phyloP scores from a whole-genome alignment of 1,284 basidiomycete genomes.

The Sanghuangporus sanghuang region DNA sequence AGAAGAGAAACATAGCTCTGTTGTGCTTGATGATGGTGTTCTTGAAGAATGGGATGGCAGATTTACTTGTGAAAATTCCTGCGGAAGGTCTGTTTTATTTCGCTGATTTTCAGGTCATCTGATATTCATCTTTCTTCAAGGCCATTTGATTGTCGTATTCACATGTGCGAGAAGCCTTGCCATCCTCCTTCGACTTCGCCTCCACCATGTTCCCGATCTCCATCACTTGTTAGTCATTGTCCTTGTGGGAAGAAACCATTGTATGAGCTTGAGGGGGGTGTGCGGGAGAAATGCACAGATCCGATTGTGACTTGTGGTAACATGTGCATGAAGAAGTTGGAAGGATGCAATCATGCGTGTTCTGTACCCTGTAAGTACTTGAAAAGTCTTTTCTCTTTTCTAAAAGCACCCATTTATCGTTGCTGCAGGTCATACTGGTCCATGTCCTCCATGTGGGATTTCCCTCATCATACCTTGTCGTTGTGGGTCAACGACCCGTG shows the following conservation, averaged over 20 bases:
- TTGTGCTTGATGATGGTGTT: constrained; percentile 26
- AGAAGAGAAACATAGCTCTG: constrained; percentile 27
- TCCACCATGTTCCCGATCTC: constrained; percentile 69
- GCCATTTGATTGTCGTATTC: constrained; percentile 70
- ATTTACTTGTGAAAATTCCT: constrained; percentile 40
- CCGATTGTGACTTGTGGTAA: constrained; percentile 76
- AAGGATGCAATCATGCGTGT: constrained; percentile 67
- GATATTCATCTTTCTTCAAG: constrained; percentile 30
- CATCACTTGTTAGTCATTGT: constrained; percentile 62
- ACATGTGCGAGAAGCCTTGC: constrained; percentile 62
- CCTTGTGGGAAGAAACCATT: constrained; percentile 66
- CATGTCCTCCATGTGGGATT: constrained; percentile 73
- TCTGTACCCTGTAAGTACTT: constrained; percentile 34
- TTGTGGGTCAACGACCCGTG: constrained; percentile 64
- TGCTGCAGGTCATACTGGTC: constrained; percentile 42
- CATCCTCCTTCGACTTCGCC: constrained; percentile 66
- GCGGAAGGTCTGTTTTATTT: constrained; percentile 44
- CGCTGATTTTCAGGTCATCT: not conserved
- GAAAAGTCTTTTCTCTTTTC: not conserved
- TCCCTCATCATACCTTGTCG: constrained; percentile 70
- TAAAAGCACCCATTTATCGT: not conserved
- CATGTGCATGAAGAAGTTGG: constrained; percentile 60
- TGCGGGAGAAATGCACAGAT: constrained; percentile 61
- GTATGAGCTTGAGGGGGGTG: constrained; percentile 15
- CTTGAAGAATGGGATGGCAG: constrained; percentile 19